These are phyloP conservation scores for Podospora tetraspora DNA, from an alignment of 495 filamentous ascomycete genomes.

Conservation along the genomic window DNA sequence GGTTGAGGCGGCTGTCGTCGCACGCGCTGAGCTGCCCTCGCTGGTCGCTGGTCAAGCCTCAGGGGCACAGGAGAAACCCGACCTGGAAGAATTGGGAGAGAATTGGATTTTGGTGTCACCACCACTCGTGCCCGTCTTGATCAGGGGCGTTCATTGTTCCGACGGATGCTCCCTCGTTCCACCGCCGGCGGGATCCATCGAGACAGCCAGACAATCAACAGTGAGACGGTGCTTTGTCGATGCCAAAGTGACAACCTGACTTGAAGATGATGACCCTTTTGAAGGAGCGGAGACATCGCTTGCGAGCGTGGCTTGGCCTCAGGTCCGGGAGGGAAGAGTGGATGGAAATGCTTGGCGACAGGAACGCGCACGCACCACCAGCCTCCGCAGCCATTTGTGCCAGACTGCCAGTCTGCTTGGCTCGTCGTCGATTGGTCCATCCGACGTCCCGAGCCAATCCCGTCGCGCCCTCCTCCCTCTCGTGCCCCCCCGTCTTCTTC, in stretches of 20 bases:
- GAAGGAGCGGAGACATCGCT: background rate
- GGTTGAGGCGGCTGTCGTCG: background rate
- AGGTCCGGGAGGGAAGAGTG: background rate
- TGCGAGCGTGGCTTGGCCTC: background rate
- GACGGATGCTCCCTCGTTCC: background rate
- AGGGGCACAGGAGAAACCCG: background rate
- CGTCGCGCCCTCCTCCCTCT: conserved; percentile 10
- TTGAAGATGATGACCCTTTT: background rate
- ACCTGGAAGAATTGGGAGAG: background rate
- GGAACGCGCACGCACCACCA: conserved; percentile 14
- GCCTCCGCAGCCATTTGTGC: conserved; percentile 15
- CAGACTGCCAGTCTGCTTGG: conserved; percentile 1
- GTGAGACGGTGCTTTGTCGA: background rate
- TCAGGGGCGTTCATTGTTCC: background rate
- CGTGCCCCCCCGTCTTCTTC: conserved; percentile 13
- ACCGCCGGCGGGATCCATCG: background rate
- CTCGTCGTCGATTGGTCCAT: conserved; percentile 5
- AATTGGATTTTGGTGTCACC: background rate
- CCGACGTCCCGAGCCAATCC: conserved; percentile 16
- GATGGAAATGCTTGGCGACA: conserved; percentile 4
- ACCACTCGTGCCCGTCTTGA: background rate
- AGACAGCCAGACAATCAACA: background rate
- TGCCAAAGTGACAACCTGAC: background rate
- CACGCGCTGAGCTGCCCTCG: background rate
- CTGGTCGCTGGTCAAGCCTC: background rate